Percentiles rank a stretch among this genome's conserved stretches.
Conservation (phyloP, 129 eudicot species). For the Flaveria bidentis region DNA sequence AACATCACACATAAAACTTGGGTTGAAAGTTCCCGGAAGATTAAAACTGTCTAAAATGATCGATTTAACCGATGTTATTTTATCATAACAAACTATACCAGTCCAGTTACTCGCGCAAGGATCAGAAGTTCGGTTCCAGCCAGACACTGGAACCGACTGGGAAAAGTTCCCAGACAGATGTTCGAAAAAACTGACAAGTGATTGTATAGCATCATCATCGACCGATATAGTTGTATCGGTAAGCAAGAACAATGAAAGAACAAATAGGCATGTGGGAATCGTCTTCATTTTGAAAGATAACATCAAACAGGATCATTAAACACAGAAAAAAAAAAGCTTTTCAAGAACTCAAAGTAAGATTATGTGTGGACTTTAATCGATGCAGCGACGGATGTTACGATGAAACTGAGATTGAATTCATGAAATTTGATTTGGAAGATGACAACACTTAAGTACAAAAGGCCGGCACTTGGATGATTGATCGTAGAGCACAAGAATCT, state of each 20-base stretch:
- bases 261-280: slow-evolving; percentile 32
- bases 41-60: slow-evolving; percentile 40
- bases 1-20: slow-evolving; percentile 46
- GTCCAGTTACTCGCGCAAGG: slow-evolving; percentile 61
- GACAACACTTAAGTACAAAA: slow-evolving; percentile 30
- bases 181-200: slow-evolving; percentile 42
- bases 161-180: slow-evolving; percentile 43
- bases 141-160: slow-evolving; percentile 35
- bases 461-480: slow-evolving; percentile 39
- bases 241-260: slow-evolving; percentile 38
- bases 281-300: slow-evolving; percentile 41
- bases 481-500: slow-evolving; percentile 39
- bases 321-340: neutral
- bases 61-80: slow-evolving; percentile 22
- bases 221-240: slow-evolving; percentile 33
- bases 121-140: slow-evolving; percentile 59
- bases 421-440: slow-evolving; percentile 22
- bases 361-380: slow-evolving; percentile 15
- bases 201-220: slow-evolving; percentile 33
- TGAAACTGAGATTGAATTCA: slow-evolving; percentile 27
- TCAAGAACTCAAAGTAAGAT: slow-evolving; percentile 19
- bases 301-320: slow-evolving; percentile 20
- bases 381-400: slow-evolving; percentile 29
- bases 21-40: slow-evolving; percentile 54
- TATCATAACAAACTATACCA: slow-evolving; percentile 47